A percentile compares a stretch with the other conserved stretches of the same genome.
phyloP scores from a whole-genome alignment of 176 grass and related monocot genomes.

The Coix lacrymajobi region DNA sequence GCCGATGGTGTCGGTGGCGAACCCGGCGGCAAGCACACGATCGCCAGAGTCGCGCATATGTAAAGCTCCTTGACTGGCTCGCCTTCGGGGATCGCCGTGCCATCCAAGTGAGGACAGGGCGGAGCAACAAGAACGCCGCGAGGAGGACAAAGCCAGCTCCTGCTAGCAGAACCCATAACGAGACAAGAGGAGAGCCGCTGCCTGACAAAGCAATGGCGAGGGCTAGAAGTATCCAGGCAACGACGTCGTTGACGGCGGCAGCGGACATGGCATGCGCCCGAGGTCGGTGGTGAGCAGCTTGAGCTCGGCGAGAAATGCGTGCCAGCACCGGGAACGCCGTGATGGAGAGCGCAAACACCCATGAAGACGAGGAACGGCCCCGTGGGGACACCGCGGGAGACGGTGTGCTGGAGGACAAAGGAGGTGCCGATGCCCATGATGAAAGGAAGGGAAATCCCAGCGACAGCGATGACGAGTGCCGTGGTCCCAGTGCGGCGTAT shows the following conservation, averaged over 20 bases:
- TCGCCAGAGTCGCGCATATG: conserved; percentile 47
- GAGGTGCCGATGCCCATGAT: conserved; percentile 54
- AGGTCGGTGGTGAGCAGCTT: conserved; percentile 66
- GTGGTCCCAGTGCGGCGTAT: conserved; percentile 48
- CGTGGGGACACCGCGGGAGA: conserved; percentile 19
- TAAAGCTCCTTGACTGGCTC: conserved; percentile 54
- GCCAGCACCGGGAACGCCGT: conserved; percentile 62
- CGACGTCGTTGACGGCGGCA: conserved; percentile 56
- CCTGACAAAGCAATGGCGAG: conserved; percentile 59
- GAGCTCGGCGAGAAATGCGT: conserved; percentile 62
- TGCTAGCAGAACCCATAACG: conserved; percentile 49
- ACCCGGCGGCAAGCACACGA: conserved; percentile 55
- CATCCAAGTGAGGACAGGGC: conserved; percentile 43
- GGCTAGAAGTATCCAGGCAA: conserved; percentile 58
- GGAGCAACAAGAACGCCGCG: conserved; percentile 25
- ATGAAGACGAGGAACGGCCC: conserved; percentile 65
- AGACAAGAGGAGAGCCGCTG: conserved; percentile 38
- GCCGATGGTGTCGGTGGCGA: conserved; percentile 59
- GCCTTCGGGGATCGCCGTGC: conserved; percentile 41
- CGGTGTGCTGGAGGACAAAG: conserved; percentile 34
- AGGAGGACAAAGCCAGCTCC: conserved; percentile 32
- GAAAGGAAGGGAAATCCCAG: conserved; percentile 62
- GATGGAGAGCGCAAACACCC: conserved; percentile 71
- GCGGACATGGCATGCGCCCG: conserved; percentile 70
- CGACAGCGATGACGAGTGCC: conserved; percentile 45